Conservation (phyloP, 345 rosid genomes). For the Cardiospermum halicacabum region DNA sequence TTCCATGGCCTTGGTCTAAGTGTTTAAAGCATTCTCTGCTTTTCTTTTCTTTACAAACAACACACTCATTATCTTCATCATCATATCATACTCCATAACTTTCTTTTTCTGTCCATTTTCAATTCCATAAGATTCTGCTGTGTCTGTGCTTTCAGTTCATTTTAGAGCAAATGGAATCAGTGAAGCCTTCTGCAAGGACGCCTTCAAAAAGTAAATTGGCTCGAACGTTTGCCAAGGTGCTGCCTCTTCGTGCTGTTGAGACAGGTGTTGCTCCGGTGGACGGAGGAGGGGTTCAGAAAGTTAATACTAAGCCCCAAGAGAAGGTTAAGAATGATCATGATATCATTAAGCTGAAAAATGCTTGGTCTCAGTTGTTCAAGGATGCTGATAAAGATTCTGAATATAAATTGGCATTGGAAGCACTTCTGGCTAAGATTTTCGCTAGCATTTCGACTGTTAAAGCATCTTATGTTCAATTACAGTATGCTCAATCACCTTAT, state of each 20-base stretch:
- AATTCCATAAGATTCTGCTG: background rate
- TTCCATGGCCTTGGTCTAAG: conserved; percentile 36
- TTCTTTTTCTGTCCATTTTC: background rate
- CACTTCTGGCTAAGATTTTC: conserved; percentile 64
- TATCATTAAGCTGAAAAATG: conserved; percentile 19
- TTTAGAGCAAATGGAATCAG: conserved; percentile 65
- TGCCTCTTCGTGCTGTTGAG: conserved; percentile 45
- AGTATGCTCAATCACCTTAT: conserved; percentile 78
- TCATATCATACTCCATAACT: background rate
- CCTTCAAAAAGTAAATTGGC: conserved; percentile 61
- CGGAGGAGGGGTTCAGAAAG: conserved; percentile 32
- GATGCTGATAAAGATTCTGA: conserved; percentile 34
- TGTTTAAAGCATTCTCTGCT: conserved; percentile 39
- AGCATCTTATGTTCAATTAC: conserved; percentile 75
- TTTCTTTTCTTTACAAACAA: conserved; percentile 22
- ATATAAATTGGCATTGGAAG: conserved; percentile 47
- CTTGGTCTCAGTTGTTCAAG: conserved; percentile 39
- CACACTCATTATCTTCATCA: conserved; percentile 20
- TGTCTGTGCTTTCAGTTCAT: conserved; percentile 9
- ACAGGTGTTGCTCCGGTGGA: conserved; percentile 63
- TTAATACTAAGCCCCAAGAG: conserved; percentile 24
- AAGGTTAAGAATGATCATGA: conserved; percentile 31
- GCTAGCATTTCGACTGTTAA: conserved; percentile 73
- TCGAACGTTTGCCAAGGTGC: conserved; percentile 63
- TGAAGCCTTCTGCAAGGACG: conserved; percentile 46